Evolutionary conservation across 306 rosid species (phyloP).

Genomic region (Vicia sativa): DNA sequence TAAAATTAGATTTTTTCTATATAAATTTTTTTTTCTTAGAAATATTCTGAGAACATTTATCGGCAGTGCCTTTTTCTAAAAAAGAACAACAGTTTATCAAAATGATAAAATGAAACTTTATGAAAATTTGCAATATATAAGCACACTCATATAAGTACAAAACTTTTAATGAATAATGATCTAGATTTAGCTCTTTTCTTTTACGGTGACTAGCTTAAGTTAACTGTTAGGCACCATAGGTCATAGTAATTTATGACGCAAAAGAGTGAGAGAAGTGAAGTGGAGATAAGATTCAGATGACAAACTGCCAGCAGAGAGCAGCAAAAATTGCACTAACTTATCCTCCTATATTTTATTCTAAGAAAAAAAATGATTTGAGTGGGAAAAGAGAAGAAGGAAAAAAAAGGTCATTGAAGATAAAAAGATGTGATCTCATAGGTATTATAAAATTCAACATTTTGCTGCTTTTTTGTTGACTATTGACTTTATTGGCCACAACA

Average conservation of each 20-base stretch:
- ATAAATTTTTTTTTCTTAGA: no score
- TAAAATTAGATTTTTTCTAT: no score
- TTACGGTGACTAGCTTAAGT: no score
- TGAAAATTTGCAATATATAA: no score
- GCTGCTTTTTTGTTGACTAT: conserved; percentile 29
- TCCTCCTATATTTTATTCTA: not conserved
- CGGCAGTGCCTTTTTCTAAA: no score
- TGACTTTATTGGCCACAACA: not conserved
- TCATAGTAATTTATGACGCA: not conserved
- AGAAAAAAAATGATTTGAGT: not conserved
- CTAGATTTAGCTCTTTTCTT: no score
- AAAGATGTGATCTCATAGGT: conserved; percentile 2
- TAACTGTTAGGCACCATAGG: no score
- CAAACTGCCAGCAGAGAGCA: conserved; percentile 12
- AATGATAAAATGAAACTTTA: no score
- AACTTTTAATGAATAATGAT: no score
- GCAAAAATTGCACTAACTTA: conserved; percentile 12
- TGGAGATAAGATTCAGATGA: conserved; percentile 7
- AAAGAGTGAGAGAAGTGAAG: not conserved
- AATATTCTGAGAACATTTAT: no score
- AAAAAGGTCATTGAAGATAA: conserved; percentile 10
- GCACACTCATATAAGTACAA: no score
- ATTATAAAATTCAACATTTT: conserved; percentile 22
- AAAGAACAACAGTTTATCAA: no score
- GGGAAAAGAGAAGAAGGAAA: conserved; percentile 3